A percentile compares a stretch with the other conserved stretches of the same genome.
phyloP scores from a whole-genome alignment of 208 protist species.

The Crithidia acanthocephali region DNA sequence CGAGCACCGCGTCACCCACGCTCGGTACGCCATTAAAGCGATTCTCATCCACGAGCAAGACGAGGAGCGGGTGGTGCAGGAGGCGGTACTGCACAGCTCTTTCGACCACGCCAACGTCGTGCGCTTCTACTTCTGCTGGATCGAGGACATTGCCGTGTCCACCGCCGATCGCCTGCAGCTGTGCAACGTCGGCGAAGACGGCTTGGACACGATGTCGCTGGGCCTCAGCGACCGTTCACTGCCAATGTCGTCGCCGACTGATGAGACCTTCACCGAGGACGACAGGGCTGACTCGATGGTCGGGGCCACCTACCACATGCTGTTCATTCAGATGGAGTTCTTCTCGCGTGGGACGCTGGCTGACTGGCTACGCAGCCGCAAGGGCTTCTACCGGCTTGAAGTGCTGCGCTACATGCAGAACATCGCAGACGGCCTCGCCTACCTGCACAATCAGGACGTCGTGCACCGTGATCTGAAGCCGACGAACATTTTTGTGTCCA shows the following conservation, averaged over 20 bases:
- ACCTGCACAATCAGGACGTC: slow-evolving; percentile 77
- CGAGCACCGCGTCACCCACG: slow-evolving; percentile 72
- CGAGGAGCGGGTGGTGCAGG: slow-evolving; percentile 65
- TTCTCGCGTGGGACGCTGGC: slow-evolving; percentile 74
- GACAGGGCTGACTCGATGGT: neutral
- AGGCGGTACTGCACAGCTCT: slow-evolving; percentile 82
- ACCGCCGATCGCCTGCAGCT: slow-evolving; percentile 58
- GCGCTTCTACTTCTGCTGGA: slow-evolving; percentile 89
- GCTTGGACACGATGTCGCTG: slow-evolving; percentile 45
- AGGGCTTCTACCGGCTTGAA: slow-evolving; percentile 53
- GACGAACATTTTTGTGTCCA: slow-evolving; percentile 84
- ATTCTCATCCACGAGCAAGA: slow-evolving; percentile 69
- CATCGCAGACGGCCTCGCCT: slow-evolving; percentile 67
- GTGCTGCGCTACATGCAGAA: slow-evolving; percentile 73
- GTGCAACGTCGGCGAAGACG: slow-evolving; percentile 50
- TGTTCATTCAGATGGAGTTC: slow-evolving; percentile 93
- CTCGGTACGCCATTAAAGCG: slow-evolving; percentile 81
- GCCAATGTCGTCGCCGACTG: slow-evolving; percentile 16
- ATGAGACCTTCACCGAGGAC: slow-evolving; percentile 2
- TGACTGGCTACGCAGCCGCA: slow-evolving; percentile 57
- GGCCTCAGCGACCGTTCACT: slow-evolving; percentile 22
- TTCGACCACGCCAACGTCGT: slow-evolving; percentile 85
- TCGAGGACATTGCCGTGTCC: slow-evolving; percentile 58
- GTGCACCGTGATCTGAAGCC: slow-evolving; percentile 89
- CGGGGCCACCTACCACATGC: slow-evolving; percentile 49